A percentile compares a stretch with the other conserved stretches of the same genome.
phyloP scores from a whole-genome alignment of 305 asterid species.

The Petunia hybrid region DNA sequence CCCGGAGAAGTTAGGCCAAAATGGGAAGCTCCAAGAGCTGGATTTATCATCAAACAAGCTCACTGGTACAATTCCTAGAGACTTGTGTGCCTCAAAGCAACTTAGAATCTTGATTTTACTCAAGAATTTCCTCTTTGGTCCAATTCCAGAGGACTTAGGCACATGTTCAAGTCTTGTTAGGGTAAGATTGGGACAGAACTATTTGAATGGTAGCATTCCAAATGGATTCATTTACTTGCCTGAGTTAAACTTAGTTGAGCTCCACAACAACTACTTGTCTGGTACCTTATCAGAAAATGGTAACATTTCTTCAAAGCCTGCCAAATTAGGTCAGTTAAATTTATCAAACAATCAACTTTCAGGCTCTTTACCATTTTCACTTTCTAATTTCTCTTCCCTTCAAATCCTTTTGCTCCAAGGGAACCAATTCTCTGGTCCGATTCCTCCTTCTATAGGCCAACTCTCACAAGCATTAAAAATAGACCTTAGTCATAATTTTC shows the following conservation, averaged over 20 bases:
- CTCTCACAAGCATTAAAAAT: slow-evolving; percentile 72
- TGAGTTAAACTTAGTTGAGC: slow-evolving; percentile 74
- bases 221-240: slow-evolving; percentile 80
- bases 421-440: slow-evolving; percentile 74
- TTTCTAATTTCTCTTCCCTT: slow-evolving; percentile 70
- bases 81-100: slow-evolving; percentile 66
- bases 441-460: slow-evolving; percentile 80
- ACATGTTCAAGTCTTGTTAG: slow-evolving; percentile 77
- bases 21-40: slow-evolving; percentile 60
- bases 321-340: slow-evolving; percentile 66
- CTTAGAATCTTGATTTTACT: slow-evolving; percentile 70
- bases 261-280: slow-evolving; percentile 81
- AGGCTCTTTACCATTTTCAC: slow-evolving; percentile 72
- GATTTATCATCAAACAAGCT: slow-evolving; percentile 96
- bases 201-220: slow-evolving; percentile 88
- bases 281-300: slow-evolving; percentile 67
- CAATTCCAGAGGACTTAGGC: slow-evolving; percentile 80
- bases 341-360: slow-evolving; percentile 82
- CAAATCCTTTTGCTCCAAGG: slow-evolving; percentile 73
- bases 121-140: slow-evolving; percentile 78
- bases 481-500: slow-evolving; percentile 69
- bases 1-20: slow-evolving; percentile 72
- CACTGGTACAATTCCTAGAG: slow-evolving; percentile 81
- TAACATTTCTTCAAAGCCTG: slow-evolving; percentile 47
- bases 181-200: slow-evolving; percentile 87